phyloP scores from a whole-genome alignment of 352 stramenopile species.

The Globisporangium lucens region DNA sequence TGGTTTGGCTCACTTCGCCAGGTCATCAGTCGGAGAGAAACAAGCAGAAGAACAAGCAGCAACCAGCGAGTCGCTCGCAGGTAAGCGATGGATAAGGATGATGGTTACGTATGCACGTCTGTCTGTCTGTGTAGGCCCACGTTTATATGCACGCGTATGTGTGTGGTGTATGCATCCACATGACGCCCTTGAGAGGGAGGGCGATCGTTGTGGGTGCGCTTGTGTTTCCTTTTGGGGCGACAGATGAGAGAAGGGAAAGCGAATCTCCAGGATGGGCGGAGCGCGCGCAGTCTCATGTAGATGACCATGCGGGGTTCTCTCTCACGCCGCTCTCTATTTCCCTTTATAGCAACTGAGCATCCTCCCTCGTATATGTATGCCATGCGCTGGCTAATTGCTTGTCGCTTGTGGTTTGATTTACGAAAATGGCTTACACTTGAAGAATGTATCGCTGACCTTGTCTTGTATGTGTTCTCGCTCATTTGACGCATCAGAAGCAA shows the following conservation, averaged over 20 bases:
- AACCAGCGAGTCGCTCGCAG: not conserved
- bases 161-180: not conserved
- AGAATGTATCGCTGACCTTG: not conserved
- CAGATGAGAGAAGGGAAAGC: not conserved
- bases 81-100: not conserved
- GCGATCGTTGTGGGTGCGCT: not conserved
- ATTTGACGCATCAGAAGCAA: not conserved
- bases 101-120: not conserved
- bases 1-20: constrained; percentile 7
- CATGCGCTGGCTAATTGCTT: not conserved
- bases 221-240: not conserved
- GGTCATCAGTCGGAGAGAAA: not conserved
- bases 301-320: not conserved
- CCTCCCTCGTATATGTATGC: not conserved
- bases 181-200: not conserved
- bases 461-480: not conserved
- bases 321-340: not conserved
- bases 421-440: not conserved
- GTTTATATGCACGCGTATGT: not conserved
- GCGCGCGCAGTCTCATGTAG: not conserved
- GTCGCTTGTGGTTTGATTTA: not conserved
- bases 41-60: constrained; percentile 1
- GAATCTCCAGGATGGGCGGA: constrained; percentile 1
- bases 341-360: not conserved
- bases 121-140: not conserved